phyloP scores from a whole-genome alignment of 352 stramenopile species.

The Phytophthora capsici region DNA sequence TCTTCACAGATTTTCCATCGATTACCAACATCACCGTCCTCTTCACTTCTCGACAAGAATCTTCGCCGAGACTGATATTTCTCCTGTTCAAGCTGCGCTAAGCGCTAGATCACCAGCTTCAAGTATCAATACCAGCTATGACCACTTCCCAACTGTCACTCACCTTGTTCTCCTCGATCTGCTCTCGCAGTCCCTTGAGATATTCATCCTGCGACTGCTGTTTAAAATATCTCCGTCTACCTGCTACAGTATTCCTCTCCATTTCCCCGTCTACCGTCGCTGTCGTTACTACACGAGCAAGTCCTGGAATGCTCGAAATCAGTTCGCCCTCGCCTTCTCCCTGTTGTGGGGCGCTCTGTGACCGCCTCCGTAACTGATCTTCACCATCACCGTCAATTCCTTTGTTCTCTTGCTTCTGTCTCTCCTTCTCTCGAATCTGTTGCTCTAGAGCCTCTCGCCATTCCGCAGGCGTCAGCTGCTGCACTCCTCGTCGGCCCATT shows the following conservation, averaged over 20 bases:
- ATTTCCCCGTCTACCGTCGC: neutral
- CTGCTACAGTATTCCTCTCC: neutral
- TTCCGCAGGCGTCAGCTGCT: conserved; percentile 45
- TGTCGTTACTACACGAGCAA: conserved; percentile 14
- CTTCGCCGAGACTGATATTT: conserved; percentile 4
- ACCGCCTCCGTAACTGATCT: conserved; percentile 5
- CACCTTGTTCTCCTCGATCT: conserved; percentile 65
- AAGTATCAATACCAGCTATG: neutral
- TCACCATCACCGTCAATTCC: neutral
- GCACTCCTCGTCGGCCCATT: conserved; percentile 40
- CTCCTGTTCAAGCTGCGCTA: conserved; percentile 10
- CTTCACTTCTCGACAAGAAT: conserved; percentile 4
- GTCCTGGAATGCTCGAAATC: conserved; percentile 1
- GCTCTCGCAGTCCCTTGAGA: conserved; percentile 45
- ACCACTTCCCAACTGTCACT: neutral
- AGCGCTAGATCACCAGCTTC: conserved; percentile 2
- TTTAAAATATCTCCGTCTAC: neutral
- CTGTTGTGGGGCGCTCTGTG: conserved; percentile 33
- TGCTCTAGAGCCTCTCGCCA: conserved; percentile 56
- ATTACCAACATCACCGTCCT: neutral
- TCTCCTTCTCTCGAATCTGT: conserved; percentile 57
- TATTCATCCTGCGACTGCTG: conserved; percentile 44
- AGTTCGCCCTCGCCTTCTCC: neutral
- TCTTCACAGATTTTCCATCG: neutral
- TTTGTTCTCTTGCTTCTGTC: neutral